A percentile compares a stretch with the other conserved stretches of the same genome.
Evolutionary conservation across 1,284 basidiomycete species (phyloP).

Genomic region (Schizophyllum commune): DNA sequence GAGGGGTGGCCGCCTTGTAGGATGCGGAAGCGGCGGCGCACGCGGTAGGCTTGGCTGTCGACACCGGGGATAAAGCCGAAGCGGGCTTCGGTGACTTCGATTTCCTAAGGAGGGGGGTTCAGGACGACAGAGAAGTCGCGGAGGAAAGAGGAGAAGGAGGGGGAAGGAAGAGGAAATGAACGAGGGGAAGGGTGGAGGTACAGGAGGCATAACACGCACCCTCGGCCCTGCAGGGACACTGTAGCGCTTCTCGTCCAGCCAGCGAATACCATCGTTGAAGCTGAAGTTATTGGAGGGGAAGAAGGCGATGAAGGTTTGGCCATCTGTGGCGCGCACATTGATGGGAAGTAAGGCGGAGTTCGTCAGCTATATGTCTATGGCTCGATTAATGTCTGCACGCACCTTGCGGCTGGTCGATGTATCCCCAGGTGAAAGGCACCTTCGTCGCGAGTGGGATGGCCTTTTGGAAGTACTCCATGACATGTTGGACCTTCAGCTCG

Average conservation of each 20-base stretch:
- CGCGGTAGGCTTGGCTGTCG: constrained; percentile 53
- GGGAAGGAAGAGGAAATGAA: neutral
- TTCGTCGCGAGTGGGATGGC: constrained; percentile 25
- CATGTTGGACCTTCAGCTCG: constrained; percentile 29
- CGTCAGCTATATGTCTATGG: neutral
- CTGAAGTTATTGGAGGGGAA: constrained; percentile 46
- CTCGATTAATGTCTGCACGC: neutral
- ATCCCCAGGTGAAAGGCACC: constrained; percentile 60
- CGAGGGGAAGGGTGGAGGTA: neutral
- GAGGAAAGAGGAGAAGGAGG: no score
- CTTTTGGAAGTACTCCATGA: neutral
- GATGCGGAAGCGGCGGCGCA: constrained; percentile 62
- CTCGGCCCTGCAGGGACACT: constrained; percentile 41
- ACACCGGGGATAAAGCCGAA: constrained; percentile 66
- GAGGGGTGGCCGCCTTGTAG: constrained; percentile 61
- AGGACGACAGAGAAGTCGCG: no score
- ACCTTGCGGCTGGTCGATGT: constrained; percentile 69
- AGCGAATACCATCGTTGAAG: constrained; percentile 66
- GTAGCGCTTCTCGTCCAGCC: constrained; percentile 59
- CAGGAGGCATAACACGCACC: constrained; percentile 31
- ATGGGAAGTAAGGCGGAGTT: neutral
- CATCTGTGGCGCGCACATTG: constrained; percentile 35
- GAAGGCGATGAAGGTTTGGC: constrained; percentile 54
- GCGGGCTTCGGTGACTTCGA: constrained; percentile 66
- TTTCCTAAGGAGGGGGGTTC: no score